phyloP scores from a whole-genome alignment of 2,329 filamentous ascomycete species.

The Hymenoscyphus fructigenus region DNA sequence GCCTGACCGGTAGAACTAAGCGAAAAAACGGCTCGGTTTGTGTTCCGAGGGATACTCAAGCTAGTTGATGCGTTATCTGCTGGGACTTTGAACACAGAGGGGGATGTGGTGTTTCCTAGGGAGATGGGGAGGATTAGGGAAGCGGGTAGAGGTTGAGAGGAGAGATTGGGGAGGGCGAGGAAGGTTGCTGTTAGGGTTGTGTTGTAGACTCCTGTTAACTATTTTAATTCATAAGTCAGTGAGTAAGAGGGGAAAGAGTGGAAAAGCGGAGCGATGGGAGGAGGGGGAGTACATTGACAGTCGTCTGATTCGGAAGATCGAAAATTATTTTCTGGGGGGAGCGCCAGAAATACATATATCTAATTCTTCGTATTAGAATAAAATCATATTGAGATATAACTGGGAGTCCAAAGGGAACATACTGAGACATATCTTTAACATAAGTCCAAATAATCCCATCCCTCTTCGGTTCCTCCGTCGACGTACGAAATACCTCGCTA shows the following conservation, averaged over 20 bases:
- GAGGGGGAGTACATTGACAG: conserved; percentile 37
- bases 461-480: conserved; percentile 71
- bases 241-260: conserved; percentile 51
- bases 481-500: conserved; percentile 78
- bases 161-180: conserved; percentile 48
- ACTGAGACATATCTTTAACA: conserved; percentile 73
- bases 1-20: conserved; percentile 74
- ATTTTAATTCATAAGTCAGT: conserved; percentile 41
- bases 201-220: conserved; percentile 67
- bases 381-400: too few relatives aligned
- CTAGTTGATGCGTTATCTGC: conserved; percentile 55
- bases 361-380: not conserved
- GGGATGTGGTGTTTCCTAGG: conserved; percentile 42
- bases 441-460: conserved; percentile 72
- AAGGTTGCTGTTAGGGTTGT: conserved; percentile 71
- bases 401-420: conserved; percentile 29
- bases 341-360: conserved; percentile 58
- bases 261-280: not conserved
- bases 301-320: conserved; percentile 62
- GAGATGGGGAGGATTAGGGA: conserved; percentile 67
- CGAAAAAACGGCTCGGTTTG: conserved; percentile 66
- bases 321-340: conserved; percentile 71
- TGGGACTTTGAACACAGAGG: conserved; percentile 67
- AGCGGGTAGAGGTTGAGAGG: conserved; percentile 44
- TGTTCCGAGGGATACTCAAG: conserved; percentile 60